Evolutionary conservation across 139 green algal species (phyloP), one percentile per base, ranked within the genome.

Genomic region (Gonium pectorale): DNA sequence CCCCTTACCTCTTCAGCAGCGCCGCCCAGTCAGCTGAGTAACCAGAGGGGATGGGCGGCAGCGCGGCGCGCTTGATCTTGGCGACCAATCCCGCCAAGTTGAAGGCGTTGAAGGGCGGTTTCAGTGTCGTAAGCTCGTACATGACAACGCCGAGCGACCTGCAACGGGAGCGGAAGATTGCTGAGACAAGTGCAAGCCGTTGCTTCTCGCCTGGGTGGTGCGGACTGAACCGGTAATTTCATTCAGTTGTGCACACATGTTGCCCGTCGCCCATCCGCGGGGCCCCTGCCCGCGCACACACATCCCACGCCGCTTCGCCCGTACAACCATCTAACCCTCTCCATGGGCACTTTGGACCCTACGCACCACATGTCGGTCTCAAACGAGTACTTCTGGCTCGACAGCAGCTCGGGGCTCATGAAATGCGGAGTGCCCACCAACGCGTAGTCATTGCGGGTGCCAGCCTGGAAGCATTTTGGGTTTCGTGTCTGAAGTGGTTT

Each of bases 351-450:
- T 22, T 22, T 54, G 46, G 11, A 11, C 46, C 0, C 19, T 9
- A 62, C 86, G 51, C 74, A 93, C 90, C 90, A 95, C 3, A 94
- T 88, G 69, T 95, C 92, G 9, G 89, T 91, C 52, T 90, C 80
- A 84, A 88, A 92, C 73, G 83, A 84, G 73, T 94, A 95, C n/a
- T 81, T 71, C 49, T 91, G 86, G 59, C 83, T 88, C 46, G 73
- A 86, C 17, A 95, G 85, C 80, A 95, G 82, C 88, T 95, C 92
- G 21, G 92, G 92, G n/a, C 71, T 89, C 92, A 95, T 95, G 81
- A 92, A 95, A 73, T 95, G 92, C 0, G 92, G 92, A 8, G 92
- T 95, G 79, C 92, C 92, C 41, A 93, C 90, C 33, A 90, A 79
- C 52, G 80, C 59, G 49, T 85, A 77, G 64, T 85, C 79, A 49